Conservation (phyloP, 2,329 filamentous ascomycete species). For the Acephala macrosclerotiorum region DNA sequence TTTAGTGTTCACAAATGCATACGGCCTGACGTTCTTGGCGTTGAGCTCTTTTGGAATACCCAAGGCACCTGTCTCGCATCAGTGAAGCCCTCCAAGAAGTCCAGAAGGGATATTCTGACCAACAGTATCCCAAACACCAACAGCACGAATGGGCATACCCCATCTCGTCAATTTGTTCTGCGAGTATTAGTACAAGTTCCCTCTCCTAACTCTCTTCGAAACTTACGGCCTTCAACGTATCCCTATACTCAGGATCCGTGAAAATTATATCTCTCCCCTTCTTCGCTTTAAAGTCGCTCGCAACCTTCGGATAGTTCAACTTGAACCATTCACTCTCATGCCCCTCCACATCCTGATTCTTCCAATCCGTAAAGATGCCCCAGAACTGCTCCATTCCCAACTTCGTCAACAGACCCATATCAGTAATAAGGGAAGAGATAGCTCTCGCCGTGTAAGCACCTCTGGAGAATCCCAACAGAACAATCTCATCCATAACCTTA, state of each 20-base stretch:
- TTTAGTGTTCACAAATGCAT: slow-evolving; percentile 51
- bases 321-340: slow-evolving; percentile 34
- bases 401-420: slow-evolving; percentile 51
- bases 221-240: slow-evolving; percentile 34
- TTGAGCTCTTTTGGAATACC: slow-evolving; percentile 33
- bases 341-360: slow-evolving; percentile 34
- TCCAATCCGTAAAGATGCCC: slow-evolving; percentile 50
- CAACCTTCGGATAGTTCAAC: slow-evolving; percentile 17
- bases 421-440: slow-evolving; percentile 45
- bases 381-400: slow-evolving; percentile 51
- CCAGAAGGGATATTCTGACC: slow-evolving; percentile 38
- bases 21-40: slow-evolving; percentile 41
- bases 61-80: slow-evolving; percentile 30
- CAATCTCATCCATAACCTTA: slow-evolving; percentile 44
- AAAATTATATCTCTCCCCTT: slow-evolving; percentile 31
- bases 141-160: slow-evolving; percentile 48
- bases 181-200: slow-evolving; percentile 12
- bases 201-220: background rate
- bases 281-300: slow-evolving; percentile 18
- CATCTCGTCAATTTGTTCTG: slow-evolving; percentile 35
- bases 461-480: slow-evolving; percentile 49
- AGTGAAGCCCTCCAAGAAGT: slow-evolving; percentile 21
- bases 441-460: slow-evolving; percentile 50
- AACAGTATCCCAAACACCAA: slow-evolving; percentile 59
- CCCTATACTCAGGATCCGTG: slow-evolving; percentile 31